phyloP scores from a whole-genome alignment of 192 early-diverging fungal species.

The Gryganskiella cystojenkinii region DNA sequence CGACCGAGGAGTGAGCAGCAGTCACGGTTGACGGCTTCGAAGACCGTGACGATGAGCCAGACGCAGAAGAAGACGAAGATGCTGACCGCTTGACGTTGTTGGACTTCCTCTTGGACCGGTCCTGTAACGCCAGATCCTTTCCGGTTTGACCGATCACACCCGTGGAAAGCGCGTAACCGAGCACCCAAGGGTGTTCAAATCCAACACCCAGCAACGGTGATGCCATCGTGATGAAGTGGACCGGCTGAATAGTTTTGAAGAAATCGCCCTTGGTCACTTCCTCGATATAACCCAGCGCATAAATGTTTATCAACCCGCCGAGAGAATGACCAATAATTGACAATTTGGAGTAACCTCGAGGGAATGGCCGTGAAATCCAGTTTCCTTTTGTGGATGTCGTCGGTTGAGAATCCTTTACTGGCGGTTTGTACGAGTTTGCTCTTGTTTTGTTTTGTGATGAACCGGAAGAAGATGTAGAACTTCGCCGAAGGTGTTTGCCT shows the following conservation, averaged over 20 bases:
- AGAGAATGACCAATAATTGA: constrained; percentile 65
- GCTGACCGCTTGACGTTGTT: neutral
- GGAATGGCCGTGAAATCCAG: constrained; percentile 4
- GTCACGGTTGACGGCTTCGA: neutral
- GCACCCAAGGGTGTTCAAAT: constrained; percentile 54
- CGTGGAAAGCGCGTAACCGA: constrained; percentile 28
- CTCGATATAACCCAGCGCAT: constrained; percentile 53
- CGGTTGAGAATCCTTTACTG: too few species aligned
- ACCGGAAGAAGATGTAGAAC: neutral
- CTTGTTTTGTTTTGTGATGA: neutral
- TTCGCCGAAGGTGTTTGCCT: constrained; percentile 15
- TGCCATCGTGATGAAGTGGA: constrained; percentile 59
- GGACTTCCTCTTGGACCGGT: constrained; percentile 21
- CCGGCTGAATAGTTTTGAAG: constrained; percentile 51
- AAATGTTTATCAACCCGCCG: constrained; percentile 61
- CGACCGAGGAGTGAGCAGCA: neutral
- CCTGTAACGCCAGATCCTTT: constrained; percentile 53
- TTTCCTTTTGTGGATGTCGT: constrained; percentile 2
- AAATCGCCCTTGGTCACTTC: constrained; percentile 56
- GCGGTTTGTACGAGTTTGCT: too few species aligned
- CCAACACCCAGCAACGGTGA: constrained; percentile 56
- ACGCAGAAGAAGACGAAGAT: constrained; percentile 2
- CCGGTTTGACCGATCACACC: constrained; percentile 62
- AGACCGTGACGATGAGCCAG: neutral
- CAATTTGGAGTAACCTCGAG: constrained; percentile 43